Percentiles rank a stretch among this genome's conserved stretches.
Conservation (phyloP, 2,329 filamentous ascomycete species). For the Parascedosporium putredinis region DNA sequence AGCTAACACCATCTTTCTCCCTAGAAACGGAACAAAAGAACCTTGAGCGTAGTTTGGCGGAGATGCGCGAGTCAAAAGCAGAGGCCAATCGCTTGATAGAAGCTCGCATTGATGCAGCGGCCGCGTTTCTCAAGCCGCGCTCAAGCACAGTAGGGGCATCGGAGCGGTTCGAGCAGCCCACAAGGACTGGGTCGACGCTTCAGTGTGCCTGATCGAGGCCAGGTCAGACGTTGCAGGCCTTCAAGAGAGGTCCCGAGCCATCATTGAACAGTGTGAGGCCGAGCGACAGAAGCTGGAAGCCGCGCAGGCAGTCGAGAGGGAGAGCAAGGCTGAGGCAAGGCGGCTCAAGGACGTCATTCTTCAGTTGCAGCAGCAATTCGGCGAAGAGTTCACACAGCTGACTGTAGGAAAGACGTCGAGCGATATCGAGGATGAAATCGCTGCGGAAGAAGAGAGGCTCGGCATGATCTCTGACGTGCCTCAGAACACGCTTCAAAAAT, state of each 20-base stretch:
- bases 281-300: conserved; percentile 29
- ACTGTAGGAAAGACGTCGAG: conserved; percentile 43
- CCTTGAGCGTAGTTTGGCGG: background rate
- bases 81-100: background rate
- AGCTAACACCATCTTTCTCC: background rate
- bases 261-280: conserved; percentile 40
- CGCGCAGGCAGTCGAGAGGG: conserved; percentile 28
- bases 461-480: conserved; percentile 73
- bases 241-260: conserved; percentile 51
- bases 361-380: conserved; percentile 23
- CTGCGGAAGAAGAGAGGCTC: conserved; percentile 62
- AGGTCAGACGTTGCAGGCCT: conserved; percentile 66
- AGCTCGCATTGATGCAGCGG: conserved; percentile 5
- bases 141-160: conserved; percentile 8
- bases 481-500: conserved; percentile 65
- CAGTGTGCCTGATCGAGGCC: conserved; percentile 68
- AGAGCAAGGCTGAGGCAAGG: conserved; percentile 22
- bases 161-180: conserved; percentile 2
- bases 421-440: conserved; percentile 62
- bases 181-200: conserved; percentile 35
- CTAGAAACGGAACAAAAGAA: conserved; percentile 4
- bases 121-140: conserved; percentile 2
- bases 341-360: conserved; percentile 18
- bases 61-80: conserved; percentile 6
- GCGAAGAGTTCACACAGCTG: conserved; percentile 32